Evolutionary conservation across 805 yeast species (phyloP).

Genomic region (Teunomyces cretensis): DNA sequence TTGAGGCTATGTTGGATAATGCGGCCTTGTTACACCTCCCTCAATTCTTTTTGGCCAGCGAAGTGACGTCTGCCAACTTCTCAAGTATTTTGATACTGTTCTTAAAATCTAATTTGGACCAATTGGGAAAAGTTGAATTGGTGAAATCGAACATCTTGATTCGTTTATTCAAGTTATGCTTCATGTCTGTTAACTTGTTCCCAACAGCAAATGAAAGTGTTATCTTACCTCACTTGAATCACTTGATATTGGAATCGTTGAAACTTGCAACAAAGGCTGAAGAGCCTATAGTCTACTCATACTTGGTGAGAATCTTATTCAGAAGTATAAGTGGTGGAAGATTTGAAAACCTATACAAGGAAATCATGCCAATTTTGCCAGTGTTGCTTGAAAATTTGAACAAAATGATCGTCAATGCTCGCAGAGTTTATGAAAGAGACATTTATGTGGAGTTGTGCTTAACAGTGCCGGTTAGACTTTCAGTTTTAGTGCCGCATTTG

Average conservation of each 20-base stretch:
- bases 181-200: slow-evolving; percentile 92
- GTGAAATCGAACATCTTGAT: slow-evolving; percentile 78
- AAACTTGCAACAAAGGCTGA: slow-evolving; percentile 79
- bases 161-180: slow-evolving; percentile 84
- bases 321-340: slow-evolving; percentile 97
- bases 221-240: slow-evolving; percentile 81
- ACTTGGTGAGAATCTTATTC: slow-evolving; percentile 82
- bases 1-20: slow-evolving; percentile 75
- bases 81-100: slow-evolving; percentile 80
- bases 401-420: slow-evolving; percentile 75
- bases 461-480: slow-evolving; percentile 92
- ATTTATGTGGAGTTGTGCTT: slow-evolving; percentile 92
- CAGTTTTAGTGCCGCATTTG: slow-evolving; percentile 90
- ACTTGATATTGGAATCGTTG: slow-evolving; percentile 76
- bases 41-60: slow-evolving; percentile 91
- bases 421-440: slow-evolving; percentile 88
- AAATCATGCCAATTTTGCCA: slow-evolving; percentile 87
- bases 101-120: slow-evolving; percentile 67
- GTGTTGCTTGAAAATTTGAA: slow-evolving; percentile 83
- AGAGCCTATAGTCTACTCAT: slow-evolving; percentile 88
- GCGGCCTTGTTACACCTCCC: slow-evolving; percentile 88
- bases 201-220: slow-evolving; percentile 87
- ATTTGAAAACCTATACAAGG: slow-evolving; percentile 88
- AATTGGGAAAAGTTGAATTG: slow-evolving; percentile 77
- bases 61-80: slow-evolving; percentile 89